Evolutionary conservation across 225 moss, liverwort and hornwort genomes (phyloP), one percentile per base, ranked within the genome.

Genomic region (Lunularia cruciata): DNA sequence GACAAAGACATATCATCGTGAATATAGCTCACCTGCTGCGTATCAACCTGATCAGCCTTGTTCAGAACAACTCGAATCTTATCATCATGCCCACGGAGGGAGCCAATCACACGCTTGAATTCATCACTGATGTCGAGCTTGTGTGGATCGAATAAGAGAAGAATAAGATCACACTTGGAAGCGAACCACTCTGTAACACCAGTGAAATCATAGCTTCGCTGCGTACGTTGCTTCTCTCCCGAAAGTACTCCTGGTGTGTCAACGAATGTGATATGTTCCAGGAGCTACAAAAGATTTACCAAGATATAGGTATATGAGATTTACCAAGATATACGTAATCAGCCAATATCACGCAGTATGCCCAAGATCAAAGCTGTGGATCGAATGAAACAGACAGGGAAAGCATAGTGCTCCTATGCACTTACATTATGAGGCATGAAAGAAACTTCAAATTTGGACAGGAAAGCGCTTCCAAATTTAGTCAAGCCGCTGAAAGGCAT

Each of bases 161-260:
- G 83, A 46, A 96, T 92, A 56, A 96, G 82, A 65, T 96, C 96
- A 76, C 96, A 96, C 73, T 96, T 96, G 47, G 96, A 84, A 37
- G 96, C 96, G 73, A 96, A 96, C 96, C 96, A 96, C 72, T 92
- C 92, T 4, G 92, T 96, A 18, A 96, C 96, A 45, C 96, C 96
- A 3, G 96, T 96, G 68, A 96, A 96, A 68, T 96, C 96, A 37
- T 96, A 96, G 68, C 92, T 96, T 56, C 96, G 70, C 71, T 96
- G 96, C 1, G 92, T 96, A 57, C 96, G 87, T 76, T 96, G 96
- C 78, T 96, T 96, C 77, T 96, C 96, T 68, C 96, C 96, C 11
- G 96, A 96, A 14, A 96, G 75, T 64, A 96, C 96, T 77, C 96
- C 92, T n/a, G 96, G 92, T 26, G 96, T 96, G 81, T 96, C 96